These are phyloP conservation scores for Phycomyces blakesleeanus DNA, from an alignment of 192 early-diverging fungal species.

Conservation along the genomic window DNA sequence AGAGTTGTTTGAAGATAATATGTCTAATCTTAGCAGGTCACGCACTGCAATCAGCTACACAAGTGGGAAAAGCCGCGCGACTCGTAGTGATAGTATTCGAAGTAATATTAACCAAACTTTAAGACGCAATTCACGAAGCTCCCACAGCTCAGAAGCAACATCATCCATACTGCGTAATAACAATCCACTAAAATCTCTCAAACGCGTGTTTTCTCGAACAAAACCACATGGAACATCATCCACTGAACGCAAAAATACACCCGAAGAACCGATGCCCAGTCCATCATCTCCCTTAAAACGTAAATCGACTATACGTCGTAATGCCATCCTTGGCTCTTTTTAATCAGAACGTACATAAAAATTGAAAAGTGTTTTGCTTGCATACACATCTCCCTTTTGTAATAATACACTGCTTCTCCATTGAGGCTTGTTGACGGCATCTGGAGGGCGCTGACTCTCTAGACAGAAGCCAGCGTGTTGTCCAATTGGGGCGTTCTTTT, in stretches of 20 bases:
- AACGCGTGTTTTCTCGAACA: neutral
- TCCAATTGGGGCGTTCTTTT: constrained; percentile 40
- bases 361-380: constrained; percentile 43
- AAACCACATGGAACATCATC: neutral
- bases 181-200: neutral
- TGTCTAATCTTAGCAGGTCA: too few species aligned
- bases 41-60: too few species aligned
- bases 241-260: neutral
- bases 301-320: neutral
- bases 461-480: constrained; percentile 67
- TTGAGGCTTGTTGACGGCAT: constrained; percentile 57
- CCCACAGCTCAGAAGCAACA: neutral
- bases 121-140: too few species aligned
- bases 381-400: constrained; percentile 44
- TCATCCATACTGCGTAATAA: neutral
- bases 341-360: constrained; percentile 35
- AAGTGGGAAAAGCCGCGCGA: too few species aligned
- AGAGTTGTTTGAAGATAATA: too few species aligned
- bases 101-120: too few species aligned
- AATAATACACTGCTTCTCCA: constrained; percentile 55
- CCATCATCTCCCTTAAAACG: neutral
- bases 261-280: neutral
- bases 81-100: too few species aligned
- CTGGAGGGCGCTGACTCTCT: constrained; percentile 56
- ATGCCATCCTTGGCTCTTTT: neutral